A percentile compares a stretch with the other conserved stretches of the same genome.
Evolutionary conservation across 805 yeast genomes (phyloP).

Genomic region (Starmerella stigmatis): DNA sequence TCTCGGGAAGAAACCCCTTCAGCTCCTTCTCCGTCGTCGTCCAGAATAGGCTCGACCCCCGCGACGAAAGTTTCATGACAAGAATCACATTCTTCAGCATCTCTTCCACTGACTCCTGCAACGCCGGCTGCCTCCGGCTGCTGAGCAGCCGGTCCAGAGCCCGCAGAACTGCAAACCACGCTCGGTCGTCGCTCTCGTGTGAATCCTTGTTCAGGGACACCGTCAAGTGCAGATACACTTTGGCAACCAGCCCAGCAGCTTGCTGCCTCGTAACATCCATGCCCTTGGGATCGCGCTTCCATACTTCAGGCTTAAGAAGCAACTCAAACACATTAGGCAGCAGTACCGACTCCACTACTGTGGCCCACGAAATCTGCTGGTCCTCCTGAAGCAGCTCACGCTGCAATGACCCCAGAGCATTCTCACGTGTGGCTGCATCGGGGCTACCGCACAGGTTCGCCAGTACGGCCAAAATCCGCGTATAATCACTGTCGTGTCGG

Average conservation of each 20-base stretch:
- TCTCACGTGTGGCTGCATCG: constrained; percentile 18
- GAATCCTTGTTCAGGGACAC: constrained; percentile 28
- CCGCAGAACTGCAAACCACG: constrained; percentile 33
- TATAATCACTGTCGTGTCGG: constrained; percentile 8
- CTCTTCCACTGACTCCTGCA: constrained; percentile 34
- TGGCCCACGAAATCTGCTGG: constrained; percentile 28
- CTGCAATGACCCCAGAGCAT: constrained; percentile 37
- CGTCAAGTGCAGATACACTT: constrained; percentile 43
- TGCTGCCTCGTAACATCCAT: constrained; percentile 58
- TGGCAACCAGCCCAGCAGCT: constrained; percentile 56
- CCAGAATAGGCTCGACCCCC: constrained; percentile 32
- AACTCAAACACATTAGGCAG: constrained; percentile 57
- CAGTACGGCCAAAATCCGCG: constrained; percentile 6
- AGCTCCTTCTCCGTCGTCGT: constrained; percentile 31
- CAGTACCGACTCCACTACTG: constrained; percentile 58
- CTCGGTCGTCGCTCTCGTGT: constrained; percentile 26
- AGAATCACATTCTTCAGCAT: constrained; percentile 35
- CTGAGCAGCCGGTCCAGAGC: constrained; percentile 34
- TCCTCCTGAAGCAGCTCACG: constrained; percentile 38
- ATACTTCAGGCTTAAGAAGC: constrained; percentile 54
- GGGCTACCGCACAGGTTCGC: constrained; percentile 10
- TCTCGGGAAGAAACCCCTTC: constrained; percentile 33
- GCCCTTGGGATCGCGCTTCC: constrained; percentile 49
- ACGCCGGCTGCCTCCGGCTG: constrained; percentile 32
- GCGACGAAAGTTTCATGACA: constrained; percentile 31